Conservation (phyloP, 768 basidiomycete genomes). For the Lactarius deliciosus region DNA sequence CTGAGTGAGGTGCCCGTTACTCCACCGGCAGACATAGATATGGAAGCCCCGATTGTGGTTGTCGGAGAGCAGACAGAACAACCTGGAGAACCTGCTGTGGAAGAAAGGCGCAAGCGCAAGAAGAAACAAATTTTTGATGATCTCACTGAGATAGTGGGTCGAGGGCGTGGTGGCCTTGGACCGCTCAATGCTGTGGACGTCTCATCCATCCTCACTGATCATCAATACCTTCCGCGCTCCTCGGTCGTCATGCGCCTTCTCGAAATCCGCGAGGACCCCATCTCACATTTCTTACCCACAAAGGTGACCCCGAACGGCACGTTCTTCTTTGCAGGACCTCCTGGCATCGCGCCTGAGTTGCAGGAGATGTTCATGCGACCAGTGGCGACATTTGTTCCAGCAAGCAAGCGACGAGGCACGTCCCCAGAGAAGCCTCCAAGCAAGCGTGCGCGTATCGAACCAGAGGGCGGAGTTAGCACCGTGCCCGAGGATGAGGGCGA, state of each 20-base stretch:
- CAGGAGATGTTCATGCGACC: conserved; percentile 84
- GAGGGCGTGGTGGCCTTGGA: conserved; percentile 52
- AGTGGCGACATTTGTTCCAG: conserved; percentile 41
- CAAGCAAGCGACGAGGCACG: conserved; percentile 59
- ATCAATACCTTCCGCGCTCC: conserved; percentile 84
- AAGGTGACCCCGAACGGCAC: conserved; percentile 67
- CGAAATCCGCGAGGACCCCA: conserved; percentile 81
- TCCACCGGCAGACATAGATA: conserved; percentile 61
- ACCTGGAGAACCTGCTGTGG: conserved; percentile 33
- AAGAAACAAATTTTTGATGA: conserved; percentile 90
- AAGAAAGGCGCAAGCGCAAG: conserved; percentile 52
- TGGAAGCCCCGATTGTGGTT: conserved; percentile 51
- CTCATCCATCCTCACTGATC: conserved; percentile 72
- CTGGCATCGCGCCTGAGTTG: conserved; percentile 79
- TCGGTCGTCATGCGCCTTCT: conserved; percentile 81
- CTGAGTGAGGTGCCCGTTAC: conserved; percentile 74
- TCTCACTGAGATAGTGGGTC: conserved; percentile 79
- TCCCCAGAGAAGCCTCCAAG: conserved; percentile 55
- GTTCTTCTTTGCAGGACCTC: conserved; percentile 83
- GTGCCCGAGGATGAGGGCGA: conserved; percentile 47
- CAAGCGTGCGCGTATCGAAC: conserved; percentile 59
- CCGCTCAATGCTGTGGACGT: conserved; percentile 56
- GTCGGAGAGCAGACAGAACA: conserved; percentile 44
- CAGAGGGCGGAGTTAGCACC: conserved; percentile 39
- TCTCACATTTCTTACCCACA: conserved; percentile 83